phyloP scores from a whole-genome alignment of 441 rosid genomes.

The Euphorbia celastroides region DNA sequence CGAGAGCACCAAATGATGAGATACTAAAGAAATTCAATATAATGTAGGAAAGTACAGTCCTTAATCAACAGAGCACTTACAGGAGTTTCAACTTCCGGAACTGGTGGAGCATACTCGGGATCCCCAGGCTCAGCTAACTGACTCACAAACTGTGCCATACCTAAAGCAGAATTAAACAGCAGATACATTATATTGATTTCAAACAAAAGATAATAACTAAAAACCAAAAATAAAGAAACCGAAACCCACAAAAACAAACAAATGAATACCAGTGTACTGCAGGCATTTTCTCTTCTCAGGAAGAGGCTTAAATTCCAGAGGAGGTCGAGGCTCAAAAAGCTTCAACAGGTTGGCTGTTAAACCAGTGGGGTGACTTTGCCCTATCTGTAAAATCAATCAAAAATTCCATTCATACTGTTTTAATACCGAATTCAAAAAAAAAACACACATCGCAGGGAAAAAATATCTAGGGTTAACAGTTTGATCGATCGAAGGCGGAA shows the following conservation, averaged over 20 bases:
- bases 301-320: constrained; percentile 76
- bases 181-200: neutral
- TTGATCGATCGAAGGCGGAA: neutral
- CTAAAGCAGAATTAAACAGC: constrained; percentile 26
- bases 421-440: neutral
- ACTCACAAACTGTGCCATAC: constrained; percentile 86
- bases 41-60: neutral
- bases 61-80: constrained; percentile 36
- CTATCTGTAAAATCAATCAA: constrained; percentile 57
- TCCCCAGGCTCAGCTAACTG: constrained; percentile 84
- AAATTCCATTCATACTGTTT: neutral
- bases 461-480: neutral
- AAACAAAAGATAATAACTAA: neutral
- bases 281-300: constrained; percentile 95
- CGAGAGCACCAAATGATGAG: neutral
- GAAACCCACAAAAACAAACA: neutral
- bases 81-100: constrained; percentile 70
- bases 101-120: constrained; percentile 85
- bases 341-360: constrained; percentile 81
- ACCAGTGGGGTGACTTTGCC: constrained; percentile 95
- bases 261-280: constrained; percentile 47
- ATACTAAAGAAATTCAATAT: neutral
- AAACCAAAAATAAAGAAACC: neutral
- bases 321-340: constrained; percentile 90
- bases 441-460: neutral